phyloP scores from a whole-genome alignment of 345 rosid genomes.

The Abelmoschus esculentus region DNA sequence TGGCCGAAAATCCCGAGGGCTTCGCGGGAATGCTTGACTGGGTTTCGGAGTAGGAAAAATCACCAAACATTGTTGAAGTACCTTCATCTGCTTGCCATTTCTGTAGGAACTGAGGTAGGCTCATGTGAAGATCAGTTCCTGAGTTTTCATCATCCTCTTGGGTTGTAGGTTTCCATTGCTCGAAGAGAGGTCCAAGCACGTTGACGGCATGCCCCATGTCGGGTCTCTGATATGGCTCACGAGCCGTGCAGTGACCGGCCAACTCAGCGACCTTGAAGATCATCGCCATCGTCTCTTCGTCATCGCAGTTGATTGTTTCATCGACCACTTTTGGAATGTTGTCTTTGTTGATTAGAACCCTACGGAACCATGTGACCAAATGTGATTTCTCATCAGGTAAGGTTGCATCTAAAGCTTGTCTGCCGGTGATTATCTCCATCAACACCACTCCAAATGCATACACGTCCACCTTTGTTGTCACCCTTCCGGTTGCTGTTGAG shows the following conservation, averaged over 20 bases:
- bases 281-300: conserved; percentile 56
- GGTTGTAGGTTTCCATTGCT: conserved; percentile 74
- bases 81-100: conserved; percentile 84
- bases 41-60: conserved; percentile 40
- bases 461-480: conserved; percentile 79
- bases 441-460: conserved; percentile 85
- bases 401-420: conserved; percentile 66
- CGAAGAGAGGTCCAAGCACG: conserved; percentile 61
- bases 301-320: conserved; percentile 40
- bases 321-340: conserved; percentile 56
- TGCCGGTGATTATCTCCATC: conserved; percentile 80
- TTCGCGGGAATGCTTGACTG: conserved; percentile 63
- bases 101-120: conserved; percentile 71
- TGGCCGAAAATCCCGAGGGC: conserved; percentile 45
- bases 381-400: conserved; percentile 65
- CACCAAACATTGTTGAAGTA: conserved; percentile 45
- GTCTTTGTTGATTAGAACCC: conserved; percentile 53
- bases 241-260: conserved; percentile 85
- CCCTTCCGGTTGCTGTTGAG: conserved; percentile 78
- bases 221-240: conserved; percentile 77
- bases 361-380: conserved; percentile 80
- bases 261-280: conserved; percentile 64
- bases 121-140: conserved; percentile 60
- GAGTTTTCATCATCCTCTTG: conserved; percentile 56
- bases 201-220: conserved; percentile 89